Conservation (phyloP, 1,139 yeast genomes). For the Hanseniaspora gamundiae region DNA sequence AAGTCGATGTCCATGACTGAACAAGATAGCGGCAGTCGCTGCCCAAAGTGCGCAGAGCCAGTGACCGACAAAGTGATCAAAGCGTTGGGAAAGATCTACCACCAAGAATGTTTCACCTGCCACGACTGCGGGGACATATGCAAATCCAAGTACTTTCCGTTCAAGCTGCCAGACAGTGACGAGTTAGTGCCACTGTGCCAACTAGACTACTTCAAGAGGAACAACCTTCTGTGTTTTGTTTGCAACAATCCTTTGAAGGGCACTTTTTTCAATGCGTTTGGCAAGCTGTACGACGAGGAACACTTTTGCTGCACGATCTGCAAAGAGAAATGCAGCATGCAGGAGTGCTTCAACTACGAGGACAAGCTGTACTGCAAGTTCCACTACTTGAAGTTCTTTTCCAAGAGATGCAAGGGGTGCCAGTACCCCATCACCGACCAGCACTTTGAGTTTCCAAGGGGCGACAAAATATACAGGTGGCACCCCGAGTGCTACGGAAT, state of each 20-base stretch:
- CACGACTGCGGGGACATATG: constrained; percentile 70
- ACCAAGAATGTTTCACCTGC: constrained; percentile 80
- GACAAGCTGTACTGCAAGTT: constrained; percentile 78
- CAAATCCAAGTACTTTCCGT: constrained; percentile 37
- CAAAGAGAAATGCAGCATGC: constrained; percentile 75
- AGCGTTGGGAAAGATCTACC: constrained; percentile 70
- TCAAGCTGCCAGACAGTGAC: constrained; percentile 29
- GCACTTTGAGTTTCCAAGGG: constrained; percentile 82
- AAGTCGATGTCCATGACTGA: background rate
- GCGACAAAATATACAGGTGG: constrained; percentile 96
- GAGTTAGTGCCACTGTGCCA: constrained; percentile 73
- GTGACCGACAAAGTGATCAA: constrained; percentile 78
- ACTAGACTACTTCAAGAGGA: constrained; percentile 77
- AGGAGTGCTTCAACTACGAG: constrained; percentile 86
- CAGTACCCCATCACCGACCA: constrained; percentile 84
- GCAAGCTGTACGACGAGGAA: constrained; percentile 85
- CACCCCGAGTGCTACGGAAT: constrained; percentile 99
- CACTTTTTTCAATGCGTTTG: constrained; percentile 87
- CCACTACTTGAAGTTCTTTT: constrained; percentile 76
- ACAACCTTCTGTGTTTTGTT: constrained; percentile 69
- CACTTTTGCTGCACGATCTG: constrained; percentile 91
- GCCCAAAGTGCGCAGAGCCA: constrained; percentile 52
- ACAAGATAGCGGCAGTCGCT: constrained; percentile 23
- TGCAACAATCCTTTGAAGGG: constrained; percentile 85
- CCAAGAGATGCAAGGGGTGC: constrained; percentile 91